These are phyloP conservation scores for Streptanthus diversifolius DNA, from an alignment of 345 rosid genomes.

Conservation along the genomic window DNA sequence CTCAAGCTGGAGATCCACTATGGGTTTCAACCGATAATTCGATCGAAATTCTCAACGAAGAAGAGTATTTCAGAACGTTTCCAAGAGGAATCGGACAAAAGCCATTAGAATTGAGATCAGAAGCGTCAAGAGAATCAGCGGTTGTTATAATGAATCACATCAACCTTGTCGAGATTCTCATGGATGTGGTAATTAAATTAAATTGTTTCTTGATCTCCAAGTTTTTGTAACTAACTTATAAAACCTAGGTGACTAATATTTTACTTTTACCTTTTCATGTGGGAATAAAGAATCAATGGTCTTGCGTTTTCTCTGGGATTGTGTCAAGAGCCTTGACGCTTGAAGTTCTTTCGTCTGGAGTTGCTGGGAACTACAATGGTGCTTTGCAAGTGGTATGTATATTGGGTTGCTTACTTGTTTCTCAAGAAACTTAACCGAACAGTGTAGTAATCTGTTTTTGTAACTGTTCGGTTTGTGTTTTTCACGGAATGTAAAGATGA, in stretches of 20 bases:
- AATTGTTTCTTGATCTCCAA: background rate
- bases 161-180: conserved; percentile 90
- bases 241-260: background rate
- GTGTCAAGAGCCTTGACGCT: conserved; percentile 90
- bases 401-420: conserved; percentile 6
- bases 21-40: conserved; percentile 60
- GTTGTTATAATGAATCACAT: conserved; percentile 86
- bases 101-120: conserved; percentile 70
- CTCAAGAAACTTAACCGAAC: conserved; percentile 2
- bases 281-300: conserved; percentile 74
- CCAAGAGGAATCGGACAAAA: conserved; percentile 85
- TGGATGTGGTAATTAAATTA: conserved; percentile 70
- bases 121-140: conserved; percentile 81
- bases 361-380: conserved; percentile 97
- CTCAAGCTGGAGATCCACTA: conserved; percentile 70
- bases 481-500: conserved; percentile 50
- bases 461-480: background rate
- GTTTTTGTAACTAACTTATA: background rate
- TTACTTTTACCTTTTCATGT: background rate
- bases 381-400: conserved; percentile 90
- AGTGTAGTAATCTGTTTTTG: background rate
- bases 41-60: conserved; percentile 59
- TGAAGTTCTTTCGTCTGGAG: conserved; percentile 91
- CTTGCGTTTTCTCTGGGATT: conserved; percentile 78
- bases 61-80: conserved; percentile 77